Conservation (phyloP, 2,329 filamentous ascomycete genomes). For the Neophaeococcomyces mojaviensis region DNA sequence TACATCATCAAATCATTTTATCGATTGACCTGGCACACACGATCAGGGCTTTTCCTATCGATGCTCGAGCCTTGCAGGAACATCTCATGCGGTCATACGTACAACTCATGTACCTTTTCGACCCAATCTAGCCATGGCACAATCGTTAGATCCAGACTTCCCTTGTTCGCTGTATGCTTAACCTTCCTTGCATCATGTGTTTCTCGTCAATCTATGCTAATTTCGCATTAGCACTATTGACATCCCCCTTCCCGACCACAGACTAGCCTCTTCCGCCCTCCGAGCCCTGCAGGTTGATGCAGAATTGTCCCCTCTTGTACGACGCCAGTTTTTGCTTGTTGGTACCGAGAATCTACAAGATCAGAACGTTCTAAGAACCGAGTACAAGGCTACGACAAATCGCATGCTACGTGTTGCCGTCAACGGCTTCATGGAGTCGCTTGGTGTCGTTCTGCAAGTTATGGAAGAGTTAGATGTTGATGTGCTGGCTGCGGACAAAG, state of each 20-base stretch:
- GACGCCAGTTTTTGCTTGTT: constrained; percentile 58
- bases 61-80: constrained; percentile 3
- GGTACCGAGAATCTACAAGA: constrained; percentile 26
- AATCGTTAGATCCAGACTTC: constrained; percentile 38
- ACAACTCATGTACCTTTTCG: background rate
- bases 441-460: constrained; percentile 75
- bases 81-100: background rate
- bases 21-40: constrained; percentile 1
- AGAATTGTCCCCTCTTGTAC: constrained; percentile 79
- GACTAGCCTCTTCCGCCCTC: constrained; percentile 69
- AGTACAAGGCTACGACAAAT: constrained; percentile 84
- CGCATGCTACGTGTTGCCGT: constrained; percentile 94
- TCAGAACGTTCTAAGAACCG: constrained; percentile 57
- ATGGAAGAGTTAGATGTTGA: constrained; percentile 88
- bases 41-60: background rate
- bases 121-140: constrained; percentile 25
- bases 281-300: constrained; percentile 74
- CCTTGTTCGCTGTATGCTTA: constrained; percentile 56
- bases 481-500: constrained; percentile 44
- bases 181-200: background rate
- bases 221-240: constrained; percentile 53
- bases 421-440: constrained; percentile 90
- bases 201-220: constrained; percentile 6
- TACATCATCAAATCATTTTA: constrained; percentile 1
- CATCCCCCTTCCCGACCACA: constrained; percentile 72